These are phyloP conservation scores for Gigaspora rosea DNA, from an alignment of 192 early-diverging fungal genomes.

Conservation along the genomic window DNA sequence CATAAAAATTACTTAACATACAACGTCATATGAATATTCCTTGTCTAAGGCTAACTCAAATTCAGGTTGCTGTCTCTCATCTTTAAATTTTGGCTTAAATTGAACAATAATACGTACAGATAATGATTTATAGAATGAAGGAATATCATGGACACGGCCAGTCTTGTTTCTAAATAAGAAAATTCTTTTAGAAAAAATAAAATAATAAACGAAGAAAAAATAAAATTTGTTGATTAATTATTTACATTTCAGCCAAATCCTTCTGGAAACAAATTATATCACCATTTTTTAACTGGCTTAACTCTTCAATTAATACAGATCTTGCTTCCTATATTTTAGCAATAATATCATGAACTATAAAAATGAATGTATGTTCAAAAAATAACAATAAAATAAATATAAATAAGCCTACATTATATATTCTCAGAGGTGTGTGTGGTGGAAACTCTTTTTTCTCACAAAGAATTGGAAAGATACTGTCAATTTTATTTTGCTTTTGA, in stretches of 20 bases:
- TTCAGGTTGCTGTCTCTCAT: background rate
- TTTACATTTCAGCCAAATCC: constrained; percentile 41
- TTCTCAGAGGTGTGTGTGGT: constrained; percentile 54
- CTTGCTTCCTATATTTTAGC: constrained; percentile 77
- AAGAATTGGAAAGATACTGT: constrained; percentile 60
- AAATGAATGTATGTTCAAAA: background rate
- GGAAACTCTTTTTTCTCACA: constrained; percentile 57
- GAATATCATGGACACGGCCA: background rate
- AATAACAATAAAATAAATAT: background rate
- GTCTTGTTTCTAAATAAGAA: too few relatives aligned
- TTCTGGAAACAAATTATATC: constrained; percentile 91
- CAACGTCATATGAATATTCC: background rate
- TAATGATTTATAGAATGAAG: background rate
- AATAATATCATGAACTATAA: background rate
- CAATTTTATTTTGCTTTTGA: constrained; percentile 51
- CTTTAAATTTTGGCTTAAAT: background rate
- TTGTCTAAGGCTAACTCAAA: background rate
- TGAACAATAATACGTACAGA: background rate
- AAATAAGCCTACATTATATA: constrained; percentile 61
- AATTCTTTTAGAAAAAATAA: too few relatives aligned
- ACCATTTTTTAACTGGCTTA: constrained; percentile 89
- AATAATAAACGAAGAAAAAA: too few relatives aligned
- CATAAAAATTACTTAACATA: background rate
- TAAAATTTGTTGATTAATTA: background rate
- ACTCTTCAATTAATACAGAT: constrained; percentile 82